phyloP scores from a whole-genome alignment of 1,284 basidiomycete genomes.

The Porogramme epimiltina region DNA sequence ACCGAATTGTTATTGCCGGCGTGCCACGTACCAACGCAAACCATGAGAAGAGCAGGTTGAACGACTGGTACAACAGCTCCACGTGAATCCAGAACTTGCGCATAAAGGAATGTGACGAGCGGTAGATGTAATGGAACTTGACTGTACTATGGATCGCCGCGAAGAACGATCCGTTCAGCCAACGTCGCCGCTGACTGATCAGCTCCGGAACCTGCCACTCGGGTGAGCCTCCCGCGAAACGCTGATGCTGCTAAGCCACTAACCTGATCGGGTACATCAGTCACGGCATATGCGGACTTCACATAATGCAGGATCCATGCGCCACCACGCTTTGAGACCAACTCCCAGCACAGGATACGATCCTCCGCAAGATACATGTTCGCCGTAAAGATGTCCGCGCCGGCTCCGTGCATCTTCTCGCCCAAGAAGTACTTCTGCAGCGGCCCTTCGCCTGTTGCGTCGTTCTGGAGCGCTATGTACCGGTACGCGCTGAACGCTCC shows the following conservation, averaged over 20 bases:
- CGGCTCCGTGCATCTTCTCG: constrained; percentile 89
- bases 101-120: constrained; percentile 81
- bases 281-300: constrained; percentile 90
- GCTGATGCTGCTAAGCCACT: too few relatives aligned
- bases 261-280: constrained; percentile 87
- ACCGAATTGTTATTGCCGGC: too few relatives aligned
- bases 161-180: constrained; percentile 78
- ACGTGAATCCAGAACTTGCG: constrained; percentile 95
- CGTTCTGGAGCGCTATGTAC: constrained; percentile 91
- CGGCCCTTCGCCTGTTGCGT: constrained; percentile 81
- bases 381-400: constrained; percentile 88
- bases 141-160: constrained; percentile 89
- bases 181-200: constrained; percentile 54
- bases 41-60: constrained; percentile 93
- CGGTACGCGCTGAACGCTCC: constrained; percentile 93
- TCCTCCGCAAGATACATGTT: constrained; percentile 97
- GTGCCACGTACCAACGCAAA: constrained; percentile 80
- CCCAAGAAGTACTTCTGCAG: constrained; percentile 94
- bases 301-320: constrained; percentile 94
- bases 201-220: constrained; percentile 81
- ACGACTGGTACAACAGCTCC: constrained; percentile 90
- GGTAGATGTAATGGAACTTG: constrained; percentile 92
- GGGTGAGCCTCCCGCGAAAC: too few relatives aligned
- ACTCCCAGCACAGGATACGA: constrained; percentile 92
- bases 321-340: constrained; percentile 85